Evolutionary conservation across 345 rosid genomes (phyloP), one percentile per base, ranked within the genome.

Genomic region (Eucalyptus decipiens): DNA sequence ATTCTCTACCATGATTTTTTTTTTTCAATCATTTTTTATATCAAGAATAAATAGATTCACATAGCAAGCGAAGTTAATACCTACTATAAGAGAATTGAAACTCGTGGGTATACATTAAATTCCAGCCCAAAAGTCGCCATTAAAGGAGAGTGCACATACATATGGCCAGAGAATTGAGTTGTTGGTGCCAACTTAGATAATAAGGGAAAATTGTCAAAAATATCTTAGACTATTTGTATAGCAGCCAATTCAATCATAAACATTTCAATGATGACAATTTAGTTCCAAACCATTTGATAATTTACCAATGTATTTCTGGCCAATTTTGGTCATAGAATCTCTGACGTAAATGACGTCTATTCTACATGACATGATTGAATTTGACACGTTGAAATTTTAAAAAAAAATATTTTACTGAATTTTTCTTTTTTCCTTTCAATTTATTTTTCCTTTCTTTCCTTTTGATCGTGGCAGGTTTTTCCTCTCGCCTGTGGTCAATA

Each of bases 321-420:
- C 67, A 60, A 60, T 26, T 60, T 60, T 60, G 32, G 15, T 26
- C n/a, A 28, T 12, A 60, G 7, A 60, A 60, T 60, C 32, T 23
- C 3, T 0, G 0, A 9, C 1, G 3, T 56, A 4, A 11, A 56
- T 56, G 30, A 56, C 5, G 28, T 56, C 30, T 5, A 11, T 60
- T 12, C 2, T 60, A 6, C n/a, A 60, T 60, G 69, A 13, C 32
- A 12, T 60, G 69, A 24, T 5, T 24, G 23, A 23, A 24, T 24
- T 3, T 19, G 56, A 52, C 24, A 19, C 56, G 8, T 52, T 52
- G 24, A 52, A 52, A 2, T 18, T 18, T 52, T 51, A 7, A 18
- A 1, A 0, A 7, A 21, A 50, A 50, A 50, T 7, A 3, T 60
- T 60, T 26, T 60, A 12, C n/a, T 28, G 10, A 11, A 0, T 3